Base-by-base conservation (phyloP, 495 filamentous ascomycete species). In the Bacidia gigantensis region DNA sequence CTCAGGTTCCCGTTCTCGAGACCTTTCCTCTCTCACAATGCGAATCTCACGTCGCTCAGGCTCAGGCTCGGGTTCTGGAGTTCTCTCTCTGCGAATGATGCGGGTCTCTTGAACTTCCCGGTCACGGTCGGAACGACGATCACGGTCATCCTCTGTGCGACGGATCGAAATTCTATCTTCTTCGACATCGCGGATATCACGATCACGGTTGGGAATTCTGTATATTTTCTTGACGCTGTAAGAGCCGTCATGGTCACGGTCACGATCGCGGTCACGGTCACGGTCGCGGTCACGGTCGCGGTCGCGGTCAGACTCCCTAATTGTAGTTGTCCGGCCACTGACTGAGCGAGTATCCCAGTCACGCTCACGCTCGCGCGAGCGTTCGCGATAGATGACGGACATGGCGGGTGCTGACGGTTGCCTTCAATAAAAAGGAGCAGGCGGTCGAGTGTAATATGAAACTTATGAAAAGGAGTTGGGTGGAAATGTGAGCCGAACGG, bases 11-110 rank as follows among this genome's bases (percentile, higher is more conserved):
- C 65, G 64, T 26, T 75, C 70, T 26, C 61, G 38, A 20, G 54
- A 54, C 46, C 58, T 43, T 32, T 61, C 56, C 47, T 50, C 47
- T 50, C 47, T 12, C 23, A 61, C 55, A 24, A 66, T 22, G 17
- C 69, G 67, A 2, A 72, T 54, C 59, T 60, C 46, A 69, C 70
- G 52, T 49, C 51, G 5, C 17, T 74, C 69, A 21, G 67, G 68
- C 3, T 51, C 18, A 58, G 75, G 72, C 18, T 78, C 75, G 11
- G 76, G 73, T 29, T 79, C 75, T 49, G 74, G 56, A 51, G 75
- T 71, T 24, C 70, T 64, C 14, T 74, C 69, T 39, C 64, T 66
- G 20, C 58, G 55, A 26, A 58, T 40, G 38, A 63, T 53, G 32
- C 62, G 62, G 23, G 56, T 58, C 46, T 63, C 61, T 29, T 55